phyloP scores from a whole-genome alignment of 176 grass and related monocot species.

The Typha latifolia region DNA sequence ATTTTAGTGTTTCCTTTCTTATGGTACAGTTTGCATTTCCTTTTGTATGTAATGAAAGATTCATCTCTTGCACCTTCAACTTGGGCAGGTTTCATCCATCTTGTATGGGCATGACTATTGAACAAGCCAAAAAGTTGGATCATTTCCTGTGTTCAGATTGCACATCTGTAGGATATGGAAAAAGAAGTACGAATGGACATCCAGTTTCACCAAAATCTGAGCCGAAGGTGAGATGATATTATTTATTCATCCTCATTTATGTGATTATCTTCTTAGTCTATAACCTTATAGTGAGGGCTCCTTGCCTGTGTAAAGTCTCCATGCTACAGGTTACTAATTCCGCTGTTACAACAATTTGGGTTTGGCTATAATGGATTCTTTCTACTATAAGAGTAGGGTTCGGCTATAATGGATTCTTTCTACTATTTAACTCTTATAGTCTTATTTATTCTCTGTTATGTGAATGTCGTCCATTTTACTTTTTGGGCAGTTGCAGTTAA shows the following conservation, averaged over 20 bases:
- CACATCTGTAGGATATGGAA: conserved; percentile 58
- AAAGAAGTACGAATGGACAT: conserved; percentile 50
- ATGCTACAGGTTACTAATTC: not conserved
- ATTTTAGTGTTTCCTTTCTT: conserved; percentile 10
- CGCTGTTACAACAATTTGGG: too few species aligned
- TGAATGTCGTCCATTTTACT: too few species aligned
- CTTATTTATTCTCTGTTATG: too few species aligned
- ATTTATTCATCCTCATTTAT: not conserved
- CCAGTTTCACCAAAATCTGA: conserved; percentile 40
- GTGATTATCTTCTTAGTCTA: not conserved
- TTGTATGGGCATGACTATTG: conserved; percentile 88
- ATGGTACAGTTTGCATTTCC: conserved; percentile 2
- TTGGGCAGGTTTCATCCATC: conserved; percentile 74
- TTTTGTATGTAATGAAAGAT: conserved; percentile 1
- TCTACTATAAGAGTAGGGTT: too few species aligned
- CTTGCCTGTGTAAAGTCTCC: conserved; percentile 9
- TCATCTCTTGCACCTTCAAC: conserved; percentile 7
- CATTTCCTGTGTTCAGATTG: conserved; percentile 65
- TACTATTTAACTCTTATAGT: too few species aligned
- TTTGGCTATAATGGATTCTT: too few species aligned
- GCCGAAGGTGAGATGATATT: conserved; percentile 39
- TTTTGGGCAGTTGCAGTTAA: too few species aligned
- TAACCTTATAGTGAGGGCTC: conserved; percentile 10
- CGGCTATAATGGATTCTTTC: too few species aligned
- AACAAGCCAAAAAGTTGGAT: conserved; percentile 82